Conservation (phyloP, 805 yeast species). For the Metschnikowia cubensis region DNA sequence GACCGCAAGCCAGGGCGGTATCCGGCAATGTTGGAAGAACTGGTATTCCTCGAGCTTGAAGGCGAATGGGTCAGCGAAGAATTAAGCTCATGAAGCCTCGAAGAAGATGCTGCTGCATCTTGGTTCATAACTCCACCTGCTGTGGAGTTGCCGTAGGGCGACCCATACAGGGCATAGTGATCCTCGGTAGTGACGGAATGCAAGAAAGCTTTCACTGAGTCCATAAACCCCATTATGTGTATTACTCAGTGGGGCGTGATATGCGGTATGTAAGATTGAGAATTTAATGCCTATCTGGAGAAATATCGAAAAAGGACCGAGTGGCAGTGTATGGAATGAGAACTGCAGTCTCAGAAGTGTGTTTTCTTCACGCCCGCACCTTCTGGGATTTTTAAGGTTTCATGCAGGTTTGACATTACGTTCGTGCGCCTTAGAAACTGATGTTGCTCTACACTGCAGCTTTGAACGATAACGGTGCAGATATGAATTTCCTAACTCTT, state of each 20-base stretch:
- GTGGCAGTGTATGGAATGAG: neutral
- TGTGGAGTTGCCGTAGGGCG: conserved; percentile 17
- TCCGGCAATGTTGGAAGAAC: conserved; percentile 24
- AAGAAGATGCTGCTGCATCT: conserved; percentile 21
- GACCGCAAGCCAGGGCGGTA: conserved; percentile 44
- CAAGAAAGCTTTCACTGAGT: conserved; percentile 35
- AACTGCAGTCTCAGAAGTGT: neutral
- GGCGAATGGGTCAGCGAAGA: conserved; percentile 30
- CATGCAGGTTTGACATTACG: conserved; percentile 1
- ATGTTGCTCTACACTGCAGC: neutral
- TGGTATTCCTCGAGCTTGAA: conserved; percentile 19
- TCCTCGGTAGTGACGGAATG: conserved; percentile 56
- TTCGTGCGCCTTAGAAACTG: neutral
- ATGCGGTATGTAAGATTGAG: neutral
- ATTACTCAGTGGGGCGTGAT: too few relatives aligned
- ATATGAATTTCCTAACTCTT: neutral
- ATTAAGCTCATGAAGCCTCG: conserved; percentile 37
- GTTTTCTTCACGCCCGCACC: conserved; percentile 2
- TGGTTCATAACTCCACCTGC: conserved; percentile 17
- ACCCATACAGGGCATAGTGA: conserved; percentile 54
- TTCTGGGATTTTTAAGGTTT: neutral
- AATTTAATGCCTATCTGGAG: neutral
- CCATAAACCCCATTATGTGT: conserved; percentile 33
- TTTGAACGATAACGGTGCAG: neutral
- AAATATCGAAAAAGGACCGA: neutral